Conservation (phyloP, 345 rosid species). For the Microcos paniculata region DNA sequence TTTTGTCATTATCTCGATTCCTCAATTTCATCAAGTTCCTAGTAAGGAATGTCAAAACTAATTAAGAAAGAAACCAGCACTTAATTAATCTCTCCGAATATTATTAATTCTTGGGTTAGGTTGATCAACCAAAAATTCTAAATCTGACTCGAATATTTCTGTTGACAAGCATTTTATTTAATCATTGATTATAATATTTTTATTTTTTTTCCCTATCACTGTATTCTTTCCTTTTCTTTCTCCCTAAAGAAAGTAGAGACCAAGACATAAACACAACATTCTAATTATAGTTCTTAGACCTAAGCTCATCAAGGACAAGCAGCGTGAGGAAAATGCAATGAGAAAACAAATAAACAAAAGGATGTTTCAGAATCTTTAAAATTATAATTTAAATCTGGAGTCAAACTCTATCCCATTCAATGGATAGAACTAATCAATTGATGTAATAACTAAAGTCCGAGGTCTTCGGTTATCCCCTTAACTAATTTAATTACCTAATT, state of each 20-base stretch:
- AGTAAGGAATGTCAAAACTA: neutral
- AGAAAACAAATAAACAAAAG: neutral
- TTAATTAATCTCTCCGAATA: neutral
- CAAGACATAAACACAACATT: neutral
- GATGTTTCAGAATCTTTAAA: neutral
- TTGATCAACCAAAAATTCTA: neutral
- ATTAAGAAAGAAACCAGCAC: neutral
- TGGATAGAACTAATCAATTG: neutral
- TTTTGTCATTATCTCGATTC: neutral
- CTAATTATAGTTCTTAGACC: neutral
- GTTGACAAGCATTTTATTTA: neutral
- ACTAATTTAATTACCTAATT: neutral
- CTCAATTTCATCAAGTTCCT: neutral
- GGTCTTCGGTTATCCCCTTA: neutral
- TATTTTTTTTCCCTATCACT: neutral
- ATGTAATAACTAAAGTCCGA: too few species aligned
- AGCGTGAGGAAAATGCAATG: neutral
- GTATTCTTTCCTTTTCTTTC: neutral
- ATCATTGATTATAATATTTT: neutral
- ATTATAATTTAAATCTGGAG: neutral
- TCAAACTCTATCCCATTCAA: constrained; percentile 3
- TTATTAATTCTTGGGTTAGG: neutral
- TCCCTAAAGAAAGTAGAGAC: neutral
- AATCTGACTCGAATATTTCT: neutral
- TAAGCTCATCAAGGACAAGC: neutral